Base-by-base conservation (phyloP, 2,329 filamentous ascomycete genomes). In the Paecilomyces variotii region DNA sequence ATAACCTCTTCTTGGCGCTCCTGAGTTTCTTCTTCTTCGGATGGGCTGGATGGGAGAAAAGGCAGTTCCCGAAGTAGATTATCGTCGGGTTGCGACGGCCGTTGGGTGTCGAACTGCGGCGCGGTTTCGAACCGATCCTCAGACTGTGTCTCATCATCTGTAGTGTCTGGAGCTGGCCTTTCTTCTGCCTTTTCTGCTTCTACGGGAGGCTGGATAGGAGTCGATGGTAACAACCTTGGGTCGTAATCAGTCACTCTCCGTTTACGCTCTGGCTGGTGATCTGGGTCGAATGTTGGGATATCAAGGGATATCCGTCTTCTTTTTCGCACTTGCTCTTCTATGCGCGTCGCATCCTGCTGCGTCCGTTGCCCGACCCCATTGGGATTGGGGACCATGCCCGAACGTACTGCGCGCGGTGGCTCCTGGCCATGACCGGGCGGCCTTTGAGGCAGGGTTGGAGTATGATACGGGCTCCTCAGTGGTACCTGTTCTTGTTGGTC, bases 51-150 rank as follows among this genome's bases (percentile, higher is more conserved):
- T 6, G 67, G 67, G 5, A 67, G 60, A 56, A 69, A 72, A 51
- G 72, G 72, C 14, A 73, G 62, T 50, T 72, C 67, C 19, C 66
- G 55, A 24, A 74, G 67, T 54, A n/a, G 53, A 26, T 57, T 53
- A 52, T 64, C 59, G n/a, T 56, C 58, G 32, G 45, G 2, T 55
- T 61, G 59, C 1, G 60, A 57, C 52, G 55, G 56, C 5, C 50
- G 25, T 35, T 57, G 6, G 1, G 56, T 39, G 11, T 50, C 59
- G 24, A 55, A 59, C 60, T 64, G 61, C 25, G 60, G 62, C 19
- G 64, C 65, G 19, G 63, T 65, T 57, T 67, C 65, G n/a, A 62
- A 67, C 5, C 34, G 35, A 3, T 57, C 54, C 3, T 59, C 58
- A 32, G 53, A 57, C 54, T 61, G 30, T 10, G 56, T 35, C 52